A percentile compares a stretch with the other conserved stretches of the same genome.
Evolutionary conservation across 805 yeast genomes (phyloP).

Genomic region (Nakazawaea holstii): DNA sequence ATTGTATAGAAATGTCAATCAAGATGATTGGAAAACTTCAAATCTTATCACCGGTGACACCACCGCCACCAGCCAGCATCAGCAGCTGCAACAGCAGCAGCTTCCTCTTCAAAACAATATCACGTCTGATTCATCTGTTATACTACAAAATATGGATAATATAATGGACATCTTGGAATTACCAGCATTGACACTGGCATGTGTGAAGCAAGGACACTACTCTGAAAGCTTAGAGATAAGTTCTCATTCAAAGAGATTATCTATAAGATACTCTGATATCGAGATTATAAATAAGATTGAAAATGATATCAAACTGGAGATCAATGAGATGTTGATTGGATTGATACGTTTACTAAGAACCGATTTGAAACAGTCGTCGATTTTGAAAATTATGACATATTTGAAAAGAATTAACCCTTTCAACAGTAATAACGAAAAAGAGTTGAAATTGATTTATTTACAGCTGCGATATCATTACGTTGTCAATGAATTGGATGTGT

Average conservation of each 20-base stretch:
- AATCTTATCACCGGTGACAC: slow-evolving; percentile 7
- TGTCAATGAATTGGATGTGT: slow-evolving; percentile 49
- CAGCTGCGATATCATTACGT: slow-evolving; percentile 69
- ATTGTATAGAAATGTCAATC: slow-evolving; percentile 24
- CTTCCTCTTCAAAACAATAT: background rate
- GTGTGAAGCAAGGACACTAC: slow-evolving; percentile 81
- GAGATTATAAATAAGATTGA: slow-evolving; percentile 46
- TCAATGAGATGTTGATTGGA: slow-evolving; percentile 58
- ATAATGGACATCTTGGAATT: slow-evolving; percentile 76
- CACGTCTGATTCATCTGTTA: slow-evolving; percentile 22
- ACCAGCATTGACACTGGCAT: slow-evolving; percentile 78
- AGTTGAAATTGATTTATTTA: slow-evolving; percentile 52
- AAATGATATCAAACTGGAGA: slow-evolving; percentile 47
- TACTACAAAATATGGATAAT: slow-evolving; percentile 60
- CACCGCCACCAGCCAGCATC: slow-evolving; percentile 16
- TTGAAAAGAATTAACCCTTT: slow-evolving; percentile 62
- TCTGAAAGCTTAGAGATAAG: slow-evolving; percentile 86
- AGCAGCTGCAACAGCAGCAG: slow-evolving; percentile 10
- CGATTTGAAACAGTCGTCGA: slow-evolving; percentile 70
- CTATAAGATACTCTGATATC: slow-evolving; percentile 62
- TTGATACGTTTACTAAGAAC: slow-evolving; percentile 66
- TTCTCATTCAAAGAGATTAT: slow-evolving; percentile 62
- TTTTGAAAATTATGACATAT: slow-evolving; percentile 74
- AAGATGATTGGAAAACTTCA: slow-evolving; percentile 18
- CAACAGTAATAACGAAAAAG: slow-evolving; percentile 16